phyloP scores from a whole-genome alignment of 192 early-diverging fungal genomes.

The Phycomyces blakesleeanus region DNA sequence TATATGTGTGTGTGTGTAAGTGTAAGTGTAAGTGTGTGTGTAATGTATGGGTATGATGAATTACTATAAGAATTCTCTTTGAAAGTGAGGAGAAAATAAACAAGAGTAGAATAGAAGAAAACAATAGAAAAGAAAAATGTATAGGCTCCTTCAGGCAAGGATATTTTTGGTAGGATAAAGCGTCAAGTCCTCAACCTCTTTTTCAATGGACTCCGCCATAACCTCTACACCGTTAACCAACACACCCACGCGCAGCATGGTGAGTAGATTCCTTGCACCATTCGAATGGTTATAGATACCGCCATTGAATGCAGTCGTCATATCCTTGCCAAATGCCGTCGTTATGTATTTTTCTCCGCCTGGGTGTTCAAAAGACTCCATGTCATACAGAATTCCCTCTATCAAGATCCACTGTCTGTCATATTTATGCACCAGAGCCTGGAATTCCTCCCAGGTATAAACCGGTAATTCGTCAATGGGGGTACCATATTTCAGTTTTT shows the following conservation, averaged over 20 bases:
- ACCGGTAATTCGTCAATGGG: slow-evolving; percentile 66
- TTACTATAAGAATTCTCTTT: background rate
- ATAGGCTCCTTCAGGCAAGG: background rate
- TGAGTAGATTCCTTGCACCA: slow-evolving; percentile 81
- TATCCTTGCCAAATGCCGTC: slow-evolving; percentile 77
- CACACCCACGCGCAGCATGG: slow-evolving; percentile 68
- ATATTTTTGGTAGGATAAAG: background rate
- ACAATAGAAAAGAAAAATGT: background rate
- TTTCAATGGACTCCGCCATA: slow-evolving; percentile 7
- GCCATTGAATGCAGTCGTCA: slow-evolving; percentile 84
- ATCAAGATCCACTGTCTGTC: slow-evolving; percentile 77
- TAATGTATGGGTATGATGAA: background rate
- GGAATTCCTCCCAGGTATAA: slow-evolving; percentile 61
- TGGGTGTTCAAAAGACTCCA: slow-evolving; percentile 84
- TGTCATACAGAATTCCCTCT: slow-evolving; percentile 80
- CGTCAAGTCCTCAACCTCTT: background rate
- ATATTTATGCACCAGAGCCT: slow-evolving; percentile 59
- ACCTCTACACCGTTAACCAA: slow-evolving; percentile 46
- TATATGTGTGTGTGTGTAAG: too few species aligned
- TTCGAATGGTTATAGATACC: slow-evolving; percentile 89
- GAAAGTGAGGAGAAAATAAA: background rate
- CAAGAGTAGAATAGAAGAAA: background rate
- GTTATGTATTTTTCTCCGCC: slow-evolving; percentile 75
- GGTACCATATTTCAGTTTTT: slow-evolving; percentile 70
- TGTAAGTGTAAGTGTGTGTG: too few species aligned